Evolutionary conservation across 371 early-diverging fungal genomes (phyloP).

Genomic region (Saksenaea vasiformis): DNA sequence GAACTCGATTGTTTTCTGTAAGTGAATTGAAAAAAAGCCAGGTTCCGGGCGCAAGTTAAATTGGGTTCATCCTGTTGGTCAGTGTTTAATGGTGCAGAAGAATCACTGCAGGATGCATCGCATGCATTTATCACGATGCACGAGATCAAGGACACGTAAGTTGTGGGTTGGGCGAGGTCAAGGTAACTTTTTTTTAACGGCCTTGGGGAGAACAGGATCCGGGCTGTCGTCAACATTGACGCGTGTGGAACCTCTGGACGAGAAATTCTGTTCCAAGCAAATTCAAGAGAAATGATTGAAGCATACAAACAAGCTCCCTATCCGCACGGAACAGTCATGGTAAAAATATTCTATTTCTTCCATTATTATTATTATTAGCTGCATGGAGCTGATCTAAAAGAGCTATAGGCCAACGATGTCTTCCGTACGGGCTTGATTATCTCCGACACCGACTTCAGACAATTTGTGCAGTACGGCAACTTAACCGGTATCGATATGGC

Average conservation of each 20-base stretch:
- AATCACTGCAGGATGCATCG: slow-evolving; percentile 76
- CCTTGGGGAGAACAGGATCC: slow-evolving; percentile 34
- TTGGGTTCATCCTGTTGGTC: slow-evolving; percentile 3
- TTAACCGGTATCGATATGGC: slow-evolving; percentile 74
- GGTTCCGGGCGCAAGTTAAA: background rate
- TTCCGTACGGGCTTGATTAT: slow-evolving; percentile 75
- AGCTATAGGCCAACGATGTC: slow-evolving; percentile 74
- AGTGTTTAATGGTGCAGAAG: slow-evolving; percentile 85
- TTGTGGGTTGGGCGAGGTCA: background rate
- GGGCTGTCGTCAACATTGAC: slow-evolving; percentile 75
- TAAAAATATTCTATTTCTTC: too few species aligned
- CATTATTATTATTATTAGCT: too few species aligned
- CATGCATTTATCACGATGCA: slow-evolving; percentile 75
- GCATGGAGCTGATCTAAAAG: too few species aligned
- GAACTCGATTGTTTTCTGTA: slow-evolving; percentile 64
- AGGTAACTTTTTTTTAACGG: background rate
- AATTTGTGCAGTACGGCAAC: slow-evolving; percentile 73
- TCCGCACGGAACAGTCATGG: slow-evolving; percentile 78
- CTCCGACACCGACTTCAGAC: slow-evolving; percentile 78
- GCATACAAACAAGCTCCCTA: slow-evolving; percentile 71
- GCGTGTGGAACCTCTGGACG: slow-evolving; percentile 74
- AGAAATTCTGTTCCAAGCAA: slow-evolving; percentile 79
- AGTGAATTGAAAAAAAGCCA: slow-evolving; percentile 22
- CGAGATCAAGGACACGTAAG: slow-evolving; percentile 57
- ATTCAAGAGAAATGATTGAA: slow-evolving; percentile 68